phyloP scores from a whole-genome alignment of 2,329 filamentous ascomycete genomes.

The Talaromyces islandicus region DNA sequence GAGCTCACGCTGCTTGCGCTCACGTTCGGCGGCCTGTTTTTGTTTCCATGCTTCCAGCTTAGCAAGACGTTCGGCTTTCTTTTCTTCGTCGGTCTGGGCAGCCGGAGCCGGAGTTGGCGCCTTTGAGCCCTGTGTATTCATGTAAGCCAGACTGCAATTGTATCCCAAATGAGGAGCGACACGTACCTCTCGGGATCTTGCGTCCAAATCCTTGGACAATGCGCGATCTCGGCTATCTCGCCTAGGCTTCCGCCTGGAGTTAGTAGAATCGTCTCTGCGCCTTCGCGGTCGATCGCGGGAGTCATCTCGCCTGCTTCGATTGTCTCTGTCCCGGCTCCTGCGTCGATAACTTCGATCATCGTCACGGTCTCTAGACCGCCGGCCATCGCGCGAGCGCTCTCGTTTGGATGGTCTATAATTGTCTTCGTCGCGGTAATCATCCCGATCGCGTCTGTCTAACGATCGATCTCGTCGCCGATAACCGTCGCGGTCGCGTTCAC shows the following conservation, averaged over 20 bases:
- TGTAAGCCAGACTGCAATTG: slow-evolving; percentile 15
- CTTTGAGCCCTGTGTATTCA: slow-evolving; percentile 47
- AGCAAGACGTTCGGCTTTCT: slow-evolving; percentile 72
- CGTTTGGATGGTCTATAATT: slow-evolving; percentile 56
- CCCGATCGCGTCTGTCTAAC: slow-evolving; percentile 44
- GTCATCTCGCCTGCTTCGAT: slow-evolving; percentile 65
- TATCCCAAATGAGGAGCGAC: background rate
- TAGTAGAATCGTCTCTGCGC: slow-evolving; percentile 65
- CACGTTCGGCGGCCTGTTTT: slow-evolving; percentile 69
- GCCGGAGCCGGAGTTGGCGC: slow-evolving; percentile 39
- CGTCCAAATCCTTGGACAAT: slow-evolving; percentile 43
- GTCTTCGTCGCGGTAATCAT: slow-evolving; percentile 52
- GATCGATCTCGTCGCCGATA: slow-evolving; percentile 67
- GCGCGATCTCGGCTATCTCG: slow-evolving; percentile 57
- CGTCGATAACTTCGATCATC: slow-evolving; percentile 53
- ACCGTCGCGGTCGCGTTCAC: slow-evolving; percentile 52
- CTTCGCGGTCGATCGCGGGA: slow-evolving; percentile 61
- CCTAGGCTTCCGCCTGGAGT: slow-evolving; percentile 61
- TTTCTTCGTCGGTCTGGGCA: slow-evolving; percentile 62
- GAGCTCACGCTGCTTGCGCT: slow-evolving; percentile 64
- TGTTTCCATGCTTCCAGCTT: slow-evolving; percentile 90
- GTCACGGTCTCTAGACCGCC: slow-evolving; percentile 52
- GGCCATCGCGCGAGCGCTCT: slow-evolving; percentile 46
- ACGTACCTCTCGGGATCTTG: slow-evolving; percentile 55
- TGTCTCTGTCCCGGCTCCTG: slow-evolving; percentile 56